phyloP scores from a whole-genome alignment of 169 alveolate species.

The Plasmodium adleri region DNA sequence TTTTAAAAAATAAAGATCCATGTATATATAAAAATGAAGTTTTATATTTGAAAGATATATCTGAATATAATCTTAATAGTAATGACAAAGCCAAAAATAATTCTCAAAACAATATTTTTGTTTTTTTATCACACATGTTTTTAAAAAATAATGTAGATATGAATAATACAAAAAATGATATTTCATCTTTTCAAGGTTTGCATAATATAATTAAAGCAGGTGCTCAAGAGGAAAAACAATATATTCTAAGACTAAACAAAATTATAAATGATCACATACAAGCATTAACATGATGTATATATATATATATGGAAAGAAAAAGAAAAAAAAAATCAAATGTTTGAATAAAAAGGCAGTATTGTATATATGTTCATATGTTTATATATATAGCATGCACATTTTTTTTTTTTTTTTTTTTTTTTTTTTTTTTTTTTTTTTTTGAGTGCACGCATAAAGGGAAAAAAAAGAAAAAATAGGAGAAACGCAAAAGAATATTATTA shows the following conservation, averaged over 20 bases:
- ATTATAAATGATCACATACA: conserved; percentile 26
- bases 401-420: no score
- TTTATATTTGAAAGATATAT: conserved; percentile 47
- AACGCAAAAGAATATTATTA: no score
- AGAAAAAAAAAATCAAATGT: no score
- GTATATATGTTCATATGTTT: no score
- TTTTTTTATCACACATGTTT: conserved; percentile 59
- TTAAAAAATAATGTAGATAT: conserved; percentile 39
- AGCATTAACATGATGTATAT: background rate
- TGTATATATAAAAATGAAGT: conserved; percentile 29
- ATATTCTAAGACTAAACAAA: conserved; percentile 5
- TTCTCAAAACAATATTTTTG: conserved; percentile 17
- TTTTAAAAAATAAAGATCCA: conserved; percentile 46
- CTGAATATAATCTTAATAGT: conserved; percentile 21
- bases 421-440: no score
- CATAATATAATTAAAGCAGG: conserved; percentile 9
- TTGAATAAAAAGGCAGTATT: no score
- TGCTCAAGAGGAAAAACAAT: conserved; percentile 25
- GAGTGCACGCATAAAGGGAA: no score
- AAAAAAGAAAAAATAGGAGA: no score
- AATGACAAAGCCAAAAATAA: conserved; percentile 3
- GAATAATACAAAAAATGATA: conserved; percentile 46
- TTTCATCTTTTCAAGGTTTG: conserved; percentile 24
- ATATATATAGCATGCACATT: no score
- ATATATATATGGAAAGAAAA: no score